phyloP scores from a whole-genome alignment of 2,329 filamentous ascomycete genomes.

The Biscogniauxia sp. region DNA sequence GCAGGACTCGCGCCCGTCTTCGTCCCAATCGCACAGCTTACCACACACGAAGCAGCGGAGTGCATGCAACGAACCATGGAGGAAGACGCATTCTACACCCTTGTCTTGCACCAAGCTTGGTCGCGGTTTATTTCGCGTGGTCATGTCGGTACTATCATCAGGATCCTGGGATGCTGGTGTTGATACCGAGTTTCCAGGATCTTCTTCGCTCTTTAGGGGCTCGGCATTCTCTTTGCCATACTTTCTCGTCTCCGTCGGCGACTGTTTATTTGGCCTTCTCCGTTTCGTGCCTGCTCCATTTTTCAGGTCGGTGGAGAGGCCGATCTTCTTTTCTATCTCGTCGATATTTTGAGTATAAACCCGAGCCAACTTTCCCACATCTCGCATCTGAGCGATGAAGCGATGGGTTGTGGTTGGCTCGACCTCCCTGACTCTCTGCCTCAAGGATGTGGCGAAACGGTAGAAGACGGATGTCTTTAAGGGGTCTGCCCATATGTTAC shows the following conservation, averaged over 20 bases:
- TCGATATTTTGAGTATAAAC: constrained; percentile 79
- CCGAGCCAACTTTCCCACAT: constrained; percentile 65
- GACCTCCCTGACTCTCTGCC: constrained; percentile 62
- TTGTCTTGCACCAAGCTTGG: constrained; percentile 30
- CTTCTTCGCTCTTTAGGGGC: constrained; percentile 14
- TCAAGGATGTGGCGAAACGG: constrained; percentile 66
- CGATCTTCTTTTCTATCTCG: constrained; percentile 68
- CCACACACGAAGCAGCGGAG: constrained; percentile 64
- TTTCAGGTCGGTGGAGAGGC: constrained; percentile 60
- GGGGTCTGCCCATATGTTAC: constrained; percentile 67
- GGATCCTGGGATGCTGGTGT: constrained; percentile 17
- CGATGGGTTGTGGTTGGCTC: constrained; percentile 64
- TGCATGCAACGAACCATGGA: constrained; percentile 66
- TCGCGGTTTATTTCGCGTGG: constrained; percentile 15
- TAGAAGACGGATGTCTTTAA: constrained; percentile 69
- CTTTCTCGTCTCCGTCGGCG: constrained; percentile 24
- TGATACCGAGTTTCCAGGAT: constrained; percentile 15
- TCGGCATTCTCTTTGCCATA: constrained; percentile 30
- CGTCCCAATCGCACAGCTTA: constrained; percentile 58
- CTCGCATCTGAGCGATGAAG: constrained; percentile 65
- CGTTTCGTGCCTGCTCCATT: constrained; percentile 61
- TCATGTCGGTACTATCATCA: constrained; percentile 9
- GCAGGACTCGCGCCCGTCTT: constrained; percentile 51
- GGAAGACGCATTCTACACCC: constrained; percentile 65
- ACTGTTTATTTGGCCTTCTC: constrained; percentile 40